Evolutionary conservation across 2,329 filamentous ascomycete genomes (phyloP).

Genomic region (Bimuria novae-zelandiae): DNA sequence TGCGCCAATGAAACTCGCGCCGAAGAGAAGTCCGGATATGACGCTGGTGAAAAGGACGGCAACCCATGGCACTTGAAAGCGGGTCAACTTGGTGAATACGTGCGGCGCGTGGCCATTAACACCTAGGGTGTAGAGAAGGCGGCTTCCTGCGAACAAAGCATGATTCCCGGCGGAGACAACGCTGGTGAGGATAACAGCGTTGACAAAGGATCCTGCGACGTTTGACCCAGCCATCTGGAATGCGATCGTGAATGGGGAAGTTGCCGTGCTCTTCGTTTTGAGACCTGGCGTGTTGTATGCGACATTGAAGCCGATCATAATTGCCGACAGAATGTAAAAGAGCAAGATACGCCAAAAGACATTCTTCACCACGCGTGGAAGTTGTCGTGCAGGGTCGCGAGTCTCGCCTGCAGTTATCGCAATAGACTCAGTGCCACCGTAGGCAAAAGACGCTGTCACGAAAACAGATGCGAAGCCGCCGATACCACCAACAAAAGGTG

Average conservation of each 20-base stretch:
- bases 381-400: conserved; percentile 76
- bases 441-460: conserved; percentile 74
- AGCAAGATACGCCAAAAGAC: conserved; percentile 66
- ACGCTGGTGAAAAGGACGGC: conserved; percentile 42
- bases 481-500: conserved; percentile 42
- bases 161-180: conserved; percentile 64
- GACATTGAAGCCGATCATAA: conserved; percentile 51
- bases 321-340: conserved; percentile 50
- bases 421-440: conserved; percentile 75
- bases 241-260: conserved; percentile 69
- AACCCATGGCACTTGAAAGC: conserved; percentile 48
- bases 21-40: conserved; percentile 47
- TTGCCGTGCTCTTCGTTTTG: conserved; percentile 41
- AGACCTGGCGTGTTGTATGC: conserved; percentile 44
- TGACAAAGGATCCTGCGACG: conserved; percentile 66
- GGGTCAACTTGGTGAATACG: conserved; percentile 62
- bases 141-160: conserved; percentile 58
- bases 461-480: conserved; percentile 70
- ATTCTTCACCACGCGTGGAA: conserved; percentile 88
- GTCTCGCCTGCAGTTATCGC: conserved; percentile 79
- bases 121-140: conserved; percentile 60
- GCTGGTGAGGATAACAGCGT: conserved; percentile 66
- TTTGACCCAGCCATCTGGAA: conserved; percentile 65
- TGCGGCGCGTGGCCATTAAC: conserved; percentile 68
- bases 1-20: conserved; percentile 50